A percentile compares a stretch with the other conserved stretches of the same genome.
Conservation (phyloP, 176 grass and related monocot species). For the Oryza australiensis region DNA sequence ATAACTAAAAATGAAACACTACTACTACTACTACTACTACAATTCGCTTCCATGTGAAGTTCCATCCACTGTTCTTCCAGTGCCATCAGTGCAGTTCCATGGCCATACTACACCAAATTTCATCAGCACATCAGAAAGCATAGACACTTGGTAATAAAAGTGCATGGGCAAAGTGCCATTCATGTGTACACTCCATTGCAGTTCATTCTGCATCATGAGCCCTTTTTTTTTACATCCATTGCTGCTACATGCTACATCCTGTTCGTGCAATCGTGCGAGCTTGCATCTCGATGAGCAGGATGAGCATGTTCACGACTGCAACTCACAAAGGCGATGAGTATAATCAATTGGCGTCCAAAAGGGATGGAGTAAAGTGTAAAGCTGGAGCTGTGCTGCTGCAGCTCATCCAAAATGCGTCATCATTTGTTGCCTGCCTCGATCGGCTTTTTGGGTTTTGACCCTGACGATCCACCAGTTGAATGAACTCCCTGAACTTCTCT, state of each 20-base stretch:
- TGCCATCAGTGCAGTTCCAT: conserved; percentile 20
- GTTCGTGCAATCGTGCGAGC: neutral
- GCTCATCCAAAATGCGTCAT: conserved; percentile 39
- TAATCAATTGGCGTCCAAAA: conserved; percentile 23
- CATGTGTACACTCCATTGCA: neutral
- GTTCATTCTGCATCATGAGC: neutral
- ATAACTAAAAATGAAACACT: neutral
- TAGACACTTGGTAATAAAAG: neutral
- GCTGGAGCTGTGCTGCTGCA: neutral
- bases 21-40: too few species aligned
- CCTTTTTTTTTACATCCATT: neutral
- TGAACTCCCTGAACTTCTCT: neutral
- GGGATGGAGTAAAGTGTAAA: conserved; percentile 41
- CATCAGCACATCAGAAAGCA: neutral
- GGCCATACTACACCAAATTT: neutral
- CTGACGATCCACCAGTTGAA: neutral
- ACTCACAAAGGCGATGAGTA: conserved; percentile 15
- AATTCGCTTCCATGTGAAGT: neutral
- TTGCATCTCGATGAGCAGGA: neutral
- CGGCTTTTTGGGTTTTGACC: conserved; percentile 52
- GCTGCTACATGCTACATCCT: neutral
- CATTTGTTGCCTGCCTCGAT: conserved; percentile 24
- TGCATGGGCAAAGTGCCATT: conserved; percentile 12
- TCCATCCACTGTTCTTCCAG: neutral
- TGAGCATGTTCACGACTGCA: conserved; percentile 13